Base-by-base conservation (phyloP, 177 flowering plant species). In the Tripterygium wilfordii region DNA sequence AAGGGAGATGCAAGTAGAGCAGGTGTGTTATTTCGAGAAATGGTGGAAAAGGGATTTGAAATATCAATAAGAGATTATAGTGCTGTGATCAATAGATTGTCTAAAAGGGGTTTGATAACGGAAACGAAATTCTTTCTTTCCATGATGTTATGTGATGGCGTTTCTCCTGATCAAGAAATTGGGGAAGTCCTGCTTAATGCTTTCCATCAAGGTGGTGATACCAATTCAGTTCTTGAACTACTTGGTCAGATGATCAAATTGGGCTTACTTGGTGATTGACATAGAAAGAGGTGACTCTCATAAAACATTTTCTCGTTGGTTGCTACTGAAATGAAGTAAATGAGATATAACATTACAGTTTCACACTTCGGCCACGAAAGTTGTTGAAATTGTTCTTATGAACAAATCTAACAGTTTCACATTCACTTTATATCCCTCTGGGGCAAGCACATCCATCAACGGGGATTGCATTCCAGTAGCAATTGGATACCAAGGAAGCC, bases 1-100 rank as follows among this genome's bases (percentile, higher is more conserved):
- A 88, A 80, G 68, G 94, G 92, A 19, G 68, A 73, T 71, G 62
- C 56, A 22, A 14, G 20, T 8, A 76, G 48, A 36, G 80, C 82
- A 18, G 22, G 58, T 26, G 15, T 13, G 2, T 63, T 74, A 28
- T 85, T 88, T 62, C 49, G 57, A 52, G 60, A 69, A 53, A 76
- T 85, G 91, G 42, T 58, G 51, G 70, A 66, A 42, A 63, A 54
- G 60, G 85, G 91, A 2, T 83, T 67, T 63, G 70, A 61, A 32
- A 35, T 75, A 21, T 70, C 87, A 17, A 45, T 85, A 12, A 64
- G 54, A 50, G 97, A 88, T 61, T 88, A 67, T 33, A 63, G 77
- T 74, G 76, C 88, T 31, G 76, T 78, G 28, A 77, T 88, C 45
- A 85, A 77, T 67, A 78, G 94, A 57, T 66, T 88, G 53, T 80